Conservation (phyloP, 208 protist genomes). For the Vickermania spadyakhi region DNA sequence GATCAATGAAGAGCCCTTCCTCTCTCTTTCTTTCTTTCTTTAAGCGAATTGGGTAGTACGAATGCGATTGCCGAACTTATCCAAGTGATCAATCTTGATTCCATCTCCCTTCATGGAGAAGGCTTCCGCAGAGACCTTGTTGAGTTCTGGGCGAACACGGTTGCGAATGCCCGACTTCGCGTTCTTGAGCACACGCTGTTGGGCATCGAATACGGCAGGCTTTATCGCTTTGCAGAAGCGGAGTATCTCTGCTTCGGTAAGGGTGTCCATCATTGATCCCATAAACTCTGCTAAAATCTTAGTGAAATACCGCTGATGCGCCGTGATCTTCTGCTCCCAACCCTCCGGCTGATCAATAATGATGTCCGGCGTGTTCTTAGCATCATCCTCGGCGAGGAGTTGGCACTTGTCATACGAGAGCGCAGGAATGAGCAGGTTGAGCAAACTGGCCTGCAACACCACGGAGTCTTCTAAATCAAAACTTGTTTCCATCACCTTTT, state of each 20-base stretch:
- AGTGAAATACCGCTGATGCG: conserved; percentile 31
- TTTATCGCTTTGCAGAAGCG: conserved; percentile 38
- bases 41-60: conserved; percentile 15
- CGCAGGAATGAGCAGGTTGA: conserved; percentile 43
- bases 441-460: conserved; percentile 35
- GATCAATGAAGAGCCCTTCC: too few species aligned
- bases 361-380: conserved; percentile 7
- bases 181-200: conserved; percentile 39
- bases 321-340: conserved; percentile 10
- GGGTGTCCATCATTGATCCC: conserved; percentile 50
- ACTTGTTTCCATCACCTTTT: conserved; percentile 30
- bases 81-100: conserved; percentile 68
- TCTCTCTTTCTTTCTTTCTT: conserved; percentile 6
- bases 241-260: conserved; percentile 52
- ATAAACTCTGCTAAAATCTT: conserved; percentile 33
- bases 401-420: conserved; percentile 45
- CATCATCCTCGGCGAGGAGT: conserved; percentile 29
- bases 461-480: conserved; percentile 41
- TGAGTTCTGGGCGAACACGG: conserved; percentile 1
- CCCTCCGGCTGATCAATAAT: conserved; percentile 4
- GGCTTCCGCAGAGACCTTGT: conserved; percentile 5
- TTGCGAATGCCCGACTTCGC: conserved; percentile 14
- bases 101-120: conserved; percentile 22
- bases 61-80: conserved; percentile 54
- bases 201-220: conserved; percentile 41